Base-by-base conservation (phyloP, 2,329 filamentous ascomycete species). In the Juglanconis sp. region DNA sequence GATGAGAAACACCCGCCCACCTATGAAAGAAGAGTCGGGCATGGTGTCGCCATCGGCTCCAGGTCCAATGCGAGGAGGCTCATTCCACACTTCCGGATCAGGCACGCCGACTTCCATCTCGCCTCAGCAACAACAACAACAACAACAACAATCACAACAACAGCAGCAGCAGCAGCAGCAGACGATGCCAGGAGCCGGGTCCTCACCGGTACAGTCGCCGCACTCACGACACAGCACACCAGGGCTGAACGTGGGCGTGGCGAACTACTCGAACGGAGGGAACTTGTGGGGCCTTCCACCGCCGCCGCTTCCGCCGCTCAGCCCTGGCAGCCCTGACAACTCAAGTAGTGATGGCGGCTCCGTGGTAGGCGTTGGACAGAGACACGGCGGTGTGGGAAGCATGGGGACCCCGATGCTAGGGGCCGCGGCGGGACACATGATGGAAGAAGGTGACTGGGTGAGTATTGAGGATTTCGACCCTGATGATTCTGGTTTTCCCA, bases 181-280 rank as follows among this genome's bases (percentile, higher is more conserved):
- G 48, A 17, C 56, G 44, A n/a, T 64, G 59, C 8, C 63, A 63
- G 54, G 54, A 54, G n/a, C 58, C 17, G 17, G 47, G 36, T 0
- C 36, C 47, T 30, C 56, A 30, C 9, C 56, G n/a, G 46, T 42
- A 13, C n/a, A 54, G 7, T 24, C 34, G 7, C 31, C 34, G 13
- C 47, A 17, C n/a, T 4, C 47, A 30, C 58, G 53, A 10, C 52
- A 44, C 34, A 44, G 13, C 35, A 59, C 56, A 1, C 53, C 57
- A 5, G 56, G 57, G 6, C 65, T 63, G 7, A 68, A 66, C 44
- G 74, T 77, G 70, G 76, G 78, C 10, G 81, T 77, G 62, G 74
- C 77, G 4, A 79, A 79, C 6, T 77, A 81, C 1, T 76, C 77
- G 4, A 77, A 81, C 61, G 78, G 79, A 4, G 78, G 82, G 63